Evolutionary conservation across 108 stramenopile genomes (phyloP), one percentile per base, ranked within the genome.

Genomic region (Chaetoceros muelleri): DNA sequence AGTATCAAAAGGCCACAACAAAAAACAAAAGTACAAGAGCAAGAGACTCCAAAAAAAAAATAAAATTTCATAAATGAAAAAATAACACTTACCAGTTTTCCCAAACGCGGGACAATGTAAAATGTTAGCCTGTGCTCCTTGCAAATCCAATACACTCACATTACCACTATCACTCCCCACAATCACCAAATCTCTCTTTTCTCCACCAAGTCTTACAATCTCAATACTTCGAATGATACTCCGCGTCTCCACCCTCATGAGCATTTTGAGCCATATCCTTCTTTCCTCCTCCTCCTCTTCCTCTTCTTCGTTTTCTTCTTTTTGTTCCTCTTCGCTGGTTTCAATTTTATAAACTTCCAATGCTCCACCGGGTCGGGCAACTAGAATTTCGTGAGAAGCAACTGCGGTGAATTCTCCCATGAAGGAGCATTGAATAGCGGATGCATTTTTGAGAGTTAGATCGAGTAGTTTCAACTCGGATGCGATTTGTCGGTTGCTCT

Each of bases 121-220:
- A 52, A 73, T 46, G 55, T 55, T 50, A 21, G 29, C 62, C 23
- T n/a, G 53, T 24, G 46, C 47, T 20, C 54, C n/a, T 45, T 85
- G 70, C 63, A 88, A 95, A 44, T 90, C 90, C 17, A 96, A 30
- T 26, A 99, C 68, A 20, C 81, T 65, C 49, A 96, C 49, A 52
- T 77, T 73, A 25, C 98, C 98, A 10, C 90, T 70, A 70, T 99
- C 98, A 25, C 88, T 70, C 10, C 82, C 89, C 19, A 97, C 86
- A 18, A 86, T 91, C 24, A 96, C 40, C 10, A 93, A 74, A 71
- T 99, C 98, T 30, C 85, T 79, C 60, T 89, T 80, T 20, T 81
- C 75, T 21, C 95, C 95, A 22, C 73, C 72, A 18, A 91, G 71
- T 22, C 96, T 85, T 0, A 97, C 73, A 5, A 78, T 57, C 28